Percentiles rank a stretch among this genome's conserved stretches.
phyloP scores from a whole-genome alignment of 2,329 filamentous ascomycete species.

The Triangularia verruculosa region DNA sequence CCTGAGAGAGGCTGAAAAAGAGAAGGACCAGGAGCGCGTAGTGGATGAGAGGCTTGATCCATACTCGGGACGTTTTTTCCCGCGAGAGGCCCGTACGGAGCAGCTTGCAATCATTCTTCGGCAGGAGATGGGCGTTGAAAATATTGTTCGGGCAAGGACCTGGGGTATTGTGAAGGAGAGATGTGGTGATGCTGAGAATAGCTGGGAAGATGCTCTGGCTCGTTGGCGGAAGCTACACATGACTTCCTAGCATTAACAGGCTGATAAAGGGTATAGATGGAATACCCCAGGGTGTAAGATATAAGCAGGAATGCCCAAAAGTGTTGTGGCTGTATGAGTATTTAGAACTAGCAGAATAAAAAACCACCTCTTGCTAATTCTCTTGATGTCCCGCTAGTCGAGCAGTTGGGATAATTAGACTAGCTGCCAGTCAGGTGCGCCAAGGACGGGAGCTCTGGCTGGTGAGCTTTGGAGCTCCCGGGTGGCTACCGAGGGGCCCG shows the following conservation, averaged over 20 bases:
- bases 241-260: background rate
- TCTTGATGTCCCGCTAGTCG: background rate
- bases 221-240: slow-evolving; percentile 50
- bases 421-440: background rate
- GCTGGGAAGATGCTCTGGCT: slow-evolving; percentile 64
- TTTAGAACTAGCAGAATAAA: background rate
- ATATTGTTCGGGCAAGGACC: slow-evolving; percentile 74
- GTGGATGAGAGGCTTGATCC: slow-evolving; percentile 90
- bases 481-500: slow-evolving; percentile 14
- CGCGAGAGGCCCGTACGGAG: slow-evolving; percentile 76
- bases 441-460: slow-evolving; percentile 5
- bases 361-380: background rate
- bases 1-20: slow-evolving; percentile 66
- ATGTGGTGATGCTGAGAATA: slow-evolving; percentile 58
- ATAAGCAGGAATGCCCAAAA: too few relatives aligned
- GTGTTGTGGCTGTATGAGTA: background rate
- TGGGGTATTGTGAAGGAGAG: slow-evolving; percentile 77
- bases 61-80: slow-evolving; percentile 81
- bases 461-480: slow-evolving; percentile 5
- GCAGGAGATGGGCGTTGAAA: slow-evolving; percentile 73
- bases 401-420: too few relatives aligned
- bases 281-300: too few relatives aligned
- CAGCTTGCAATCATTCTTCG: slow-evolving; percentile 68
- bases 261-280: too few relatives aligned
- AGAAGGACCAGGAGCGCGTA: slow-evolving; percentile 66